Evolutionary conservation across 2,329 filamentous ascomycete species (phyloP).

Genomic region (Botrytis byssoidea): DNA sequence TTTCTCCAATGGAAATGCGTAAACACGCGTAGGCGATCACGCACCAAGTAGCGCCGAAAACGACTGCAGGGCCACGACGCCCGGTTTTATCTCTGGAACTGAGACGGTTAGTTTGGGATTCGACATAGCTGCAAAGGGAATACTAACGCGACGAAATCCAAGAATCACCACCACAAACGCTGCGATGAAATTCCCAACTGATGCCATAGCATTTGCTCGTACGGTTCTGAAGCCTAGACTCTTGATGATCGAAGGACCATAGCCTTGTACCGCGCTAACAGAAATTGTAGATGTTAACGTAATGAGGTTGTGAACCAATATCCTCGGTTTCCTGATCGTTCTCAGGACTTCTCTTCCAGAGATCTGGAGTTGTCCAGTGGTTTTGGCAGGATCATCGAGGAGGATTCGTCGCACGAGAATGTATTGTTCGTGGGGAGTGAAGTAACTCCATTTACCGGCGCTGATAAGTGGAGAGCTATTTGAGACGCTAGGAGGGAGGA

Average conservation of each 20-base stretch:
- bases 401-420: neutral
- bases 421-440: neutral
- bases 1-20: neutral
- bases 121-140: rapidly evolving
- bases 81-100: neutral
- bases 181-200: neutral
- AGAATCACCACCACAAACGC: neutral
- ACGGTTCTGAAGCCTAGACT: neutral
- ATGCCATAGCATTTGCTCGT: neutral
- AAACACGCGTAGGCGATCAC: neutral
- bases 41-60: neutral
- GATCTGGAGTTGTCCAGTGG: neutral
- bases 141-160: neutral
- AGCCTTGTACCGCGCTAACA: neutral
- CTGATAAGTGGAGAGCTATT: neutral
- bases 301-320: neutral
- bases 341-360: neutral
- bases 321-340: neutral
- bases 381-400: neutral
- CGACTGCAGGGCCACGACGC: neutral
- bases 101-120: neutral
- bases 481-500: neutral
- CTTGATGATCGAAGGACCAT: neutral
- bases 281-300: neutral
- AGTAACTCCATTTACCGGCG: neutral